Base-by-base conservation (phyloP, 257 asterid genomes). In the Nicotiana tabacum region DNA sequence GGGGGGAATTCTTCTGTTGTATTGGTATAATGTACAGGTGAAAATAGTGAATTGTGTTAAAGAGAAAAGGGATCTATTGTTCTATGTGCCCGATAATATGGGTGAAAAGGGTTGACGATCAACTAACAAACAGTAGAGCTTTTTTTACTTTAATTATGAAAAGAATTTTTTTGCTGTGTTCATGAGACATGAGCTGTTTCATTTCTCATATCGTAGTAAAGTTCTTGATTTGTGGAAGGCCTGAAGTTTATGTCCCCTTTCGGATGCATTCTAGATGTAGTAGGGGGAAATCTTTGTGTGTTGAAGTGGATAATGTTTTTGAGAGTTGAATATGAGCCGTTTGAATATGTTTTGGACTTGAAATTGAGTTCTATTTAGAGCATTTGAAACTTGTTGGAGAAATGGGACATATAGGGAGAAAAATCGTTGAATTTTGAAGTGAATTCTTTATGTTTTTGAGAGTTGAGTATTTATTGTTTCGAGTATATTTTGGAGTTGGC, bases 21-120 rank as follows among this genome's bases (percentile, higher is more conserved):
- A 77, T 69, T 77, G 65, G 64, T 77, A 43, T 62, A 33, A 8
- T 37, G 81, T 83, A 56, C 53, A 17, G 81, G 64, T 10, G 37
- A 69, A 32, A 13, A 58, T 27, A 46, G 39, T 51, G 64, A 66
- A 35, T 74, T 81, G 29, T 67, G 68, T 17, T 55, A 15, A 12
- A 77, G 51, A 68, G 51, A 68, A 37, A 66, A 27, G 55, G 65
- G 53, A 72, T 0, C 7, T 46, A 43, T 39, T 11, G 35, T 43
- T 70, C n/a, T 70, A 11, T 39, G 35, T 39, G 78, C 56, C 27
- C 43, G 77, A 2, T 69, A 21, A 69, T 48, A 24, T 72, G 61
- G 51, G 51, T 46, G 39, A 72, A 13, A 46, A 43, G 13, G 37
- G 15, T 72, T 46, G 61, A 46, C 37, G 39, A 72, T 72, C 21